phyloP scores from a whole-genome alignment of 768 basidiomycete species.

The Cystofilobasidium capitatum region DNA sequence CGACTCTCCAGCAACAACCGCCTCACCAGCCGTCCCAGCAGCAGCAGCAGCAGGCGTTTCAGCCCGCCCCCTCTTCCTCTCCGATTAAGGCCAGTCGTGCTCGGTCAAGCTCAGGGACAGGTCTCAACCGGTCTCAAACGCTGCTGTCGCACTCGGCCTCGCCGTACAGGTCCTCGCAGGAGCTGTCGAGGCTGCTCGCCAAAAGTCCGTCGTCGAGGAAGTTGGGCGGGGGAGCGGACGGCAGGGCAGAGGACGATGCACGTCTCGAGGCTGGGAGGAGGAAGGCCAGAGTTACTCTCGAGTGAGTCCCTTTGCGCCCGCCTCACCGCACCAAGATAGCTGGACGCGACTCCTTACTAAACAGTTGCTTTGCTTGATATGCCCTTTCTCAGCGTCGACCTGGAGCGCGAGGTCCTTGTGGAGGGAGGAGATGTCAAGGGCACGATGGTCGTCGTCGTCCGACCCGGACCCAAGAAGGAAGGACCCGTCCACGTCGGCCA shows the following conservation, averaged over 20 bases:
- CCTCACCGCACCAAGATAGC: background rate
- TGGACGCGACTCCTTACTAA: background rate
- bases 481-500: constrained; percentile 55
- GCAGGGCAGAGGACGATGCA: constrained; percentile 47
- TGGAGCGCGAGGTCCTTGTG: constrained; percentile 63
- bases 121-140: background rate
- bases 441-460: constrained; percentile 56
- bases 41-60: no score
- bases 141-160: constrained; percentile 1
- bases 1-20: background rate
- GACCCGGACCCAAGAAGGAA: constrained; percentile 49
- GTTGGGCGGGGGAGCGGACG: constrained; percentile 9
- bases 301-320: constrained; percentile 35
- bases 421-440: constrained; percentile 70
- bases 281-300: constrained; percentile 65
- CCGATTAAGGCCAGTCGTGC: background rate
- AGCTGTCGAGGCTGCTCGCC: background rate
- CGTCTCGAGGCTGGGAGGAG: constrained; percentile 46
- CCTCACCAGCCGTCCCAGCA: background rate
- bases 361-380: background rate
- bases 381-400: constrained; percentile 44
- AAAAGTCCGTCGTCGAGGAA: constrained; percentile 12
- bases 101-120: background rate
- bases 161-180: background rate
- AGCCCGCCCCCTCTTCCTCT: no score